Conservation (phyloP, 148 eudicot genomes). For the Rhododendron simsii region DNA sequence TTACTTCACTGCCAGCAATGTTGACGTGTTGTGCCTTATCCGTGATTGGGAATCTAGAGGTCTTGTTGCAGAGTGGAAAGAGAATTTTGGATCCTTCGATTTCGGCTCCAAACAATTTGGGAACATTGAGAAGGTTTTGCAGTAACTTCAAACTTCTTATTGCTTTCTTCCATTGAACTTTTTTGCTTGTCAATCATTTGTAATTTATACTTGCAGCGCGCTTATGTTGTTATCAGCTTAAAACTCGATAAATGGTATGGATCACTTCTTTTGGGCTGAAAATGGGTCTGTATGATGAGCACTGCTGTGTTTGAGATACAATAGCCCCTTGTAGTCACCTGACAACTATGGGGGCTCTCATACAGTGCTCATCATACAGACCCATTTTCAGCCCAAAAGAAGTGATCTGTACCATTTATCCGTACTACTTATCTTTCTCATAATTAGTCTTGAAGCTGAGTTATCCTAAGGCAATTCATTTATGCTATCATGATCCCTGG, state of each 20-base stretch:
- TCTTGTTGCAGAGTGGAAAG: conserved; percentile 80
- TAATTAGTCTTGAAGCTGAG: not conserved
- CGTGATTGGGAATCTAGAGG: conserved; percentile 83
- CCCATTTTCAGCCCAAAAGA: too few species aligned
- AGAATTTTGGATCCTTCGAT: conserved; percentile 72
- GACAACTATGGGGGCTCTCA: too few species aligned
- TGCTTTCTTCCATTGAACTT: not conserved
- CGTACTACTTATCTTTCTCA: not conserved
- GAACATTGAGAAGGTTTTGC: conserved; percentile 52
- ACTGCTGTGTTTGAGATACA: too few species aligned
- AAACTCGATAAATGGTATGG: not conserved
- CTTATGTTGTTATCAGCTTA: not conserved
- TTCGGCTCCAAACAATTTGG: conserved; percentile 47
- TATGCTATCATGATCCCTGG: not conserved
- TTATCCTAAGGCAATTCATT: not conserved
- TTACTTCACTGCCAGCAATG: conserved; percentile 56
- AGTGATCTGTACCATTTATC: not conserved
- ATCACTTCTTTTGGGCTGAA: not conserved
- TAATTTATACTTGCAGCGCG: not conserved
- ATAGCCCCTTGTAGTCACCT: too few species aligned
- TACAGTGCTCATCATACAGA: too few species aligned
- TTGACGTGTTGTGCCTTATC: conserved; percentile 47
- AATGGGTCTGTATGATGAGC: too few species aligned
- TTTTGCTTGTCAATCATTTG: not conserved
- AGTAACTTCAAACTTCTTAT: not conserved